These are phyloP conservation scores for Fusarium newnesense DNA, from an alignment of 2,329 filamentous ascomycete species.

Conservation along the genomic window DNA sequence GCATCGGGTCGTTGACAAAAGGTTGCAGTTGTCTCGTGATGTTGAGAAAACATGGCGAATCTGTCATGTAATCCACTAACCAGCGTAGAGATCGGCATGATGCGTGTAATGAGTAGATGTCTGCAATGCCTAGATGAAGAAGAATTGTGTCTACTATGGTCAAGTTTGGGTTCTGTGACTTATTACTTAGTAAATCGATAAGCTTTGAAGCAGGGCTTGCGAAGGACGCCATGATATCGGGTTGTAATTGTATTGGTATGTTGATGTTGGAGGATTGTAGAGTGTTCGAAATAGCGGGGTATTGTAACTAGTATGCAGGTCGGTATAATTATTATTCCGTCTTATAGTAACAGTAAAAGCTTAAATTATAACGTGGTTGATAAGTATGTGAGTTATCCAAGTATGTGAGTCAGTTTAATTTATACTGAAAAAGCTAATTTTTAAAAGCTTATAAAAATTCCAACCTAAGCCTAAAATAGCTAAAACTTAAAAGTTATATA, in stretches of 20 bases:
- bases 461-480: too few species aligned
- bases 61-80: neutral
- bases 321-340: too few species aligned
- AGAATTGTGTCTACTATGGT: neutral
- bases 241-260: neutral
- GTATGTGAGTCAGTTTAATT: too few species aligned
- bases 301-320: too few species aligned
- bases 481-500: too few species aligned
- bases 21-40: neutral
- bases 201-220: neutral
- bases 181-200: neutral
- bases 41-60: neutral
- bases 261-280: neutral
- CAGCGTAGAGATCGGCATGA: neutral
- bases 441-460: too few species aligned
- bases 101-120: neutral
- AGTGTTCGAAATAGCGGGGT: neutral
- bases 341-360: too few species aligned
- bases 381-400: too few species aligned
- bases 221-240: neutral
- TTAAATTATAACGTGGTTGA: too few species aligned
- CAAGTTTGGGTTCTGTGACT: neutral
- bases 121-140: neutral
- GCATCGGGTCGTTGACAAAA: neutral
- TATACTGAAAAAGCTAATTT: too few species aligned